Conservation (phyloP, 2,329 filamentous ascomycete genomes). For the Teratosphaeria pseudoeucalypti region DNA sequence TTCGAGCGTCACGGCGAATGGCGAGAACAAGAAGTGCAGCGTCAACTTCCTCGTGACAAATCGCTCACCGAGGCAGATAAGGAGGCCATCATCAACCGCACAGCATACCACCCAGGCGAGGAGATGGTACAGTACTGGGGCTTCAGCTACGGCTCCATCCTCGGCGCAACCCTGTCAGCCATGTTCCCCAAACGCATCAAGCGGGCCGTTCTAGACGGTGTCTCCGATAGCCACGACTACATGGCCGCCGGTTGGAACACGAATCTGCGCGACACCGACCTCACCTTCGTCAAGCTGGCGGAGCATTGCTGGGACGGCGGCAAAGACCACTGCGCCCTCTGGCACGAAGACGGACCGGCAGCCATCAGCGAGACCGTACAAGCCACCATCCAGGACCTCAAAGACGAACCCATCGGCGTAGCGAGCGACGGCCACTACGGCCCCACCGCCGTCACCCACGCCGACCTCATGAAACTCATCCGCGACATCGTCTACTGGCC, state of each 20-base stretch:
- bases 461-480: constrained; percentile 24
- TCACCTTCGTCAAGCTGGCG: constrained; percentile 44
- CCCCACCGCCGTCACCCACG: constrained; percentile 27
- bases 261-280: constrained; percentile 44
- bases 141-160: constrained; percentile 34
- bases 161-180: constrained; percentile 36
- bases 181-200: constrained; percentile 35
- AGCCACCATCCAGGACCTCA: constrained; percentile 32
- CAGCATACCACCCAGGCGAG: constrained; percentile 17
- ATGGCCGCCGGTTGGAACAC: constrained; percentile 40
- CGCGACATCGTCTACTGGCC: constrained; percentile 27
- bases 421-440: constrained; percentile 23
- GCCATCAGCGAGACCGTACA: constrained; percentile 26
- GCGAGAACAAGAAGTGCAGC: constrained; percentile 19
- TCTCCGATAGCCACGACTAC: constrained; percentile 35
- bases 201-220: constrained; percentile 34
- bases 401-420: constrained; percentile 34
- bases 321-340: constrained; percentile 34
- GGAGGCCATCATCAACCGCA: constrained; percentile 4
- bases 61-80: not conserved
- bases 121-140: constrained; percentile 30
- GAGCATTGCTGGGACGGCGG: constrained; percentile 44
- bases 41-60: constrained; percentile 1
- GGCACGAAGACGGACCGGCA: constrained; percentile 23
- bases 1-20: constrained; percentile 31